Base-by-base conservation (phyloP, 768 basidiomycete species). In the Pisolithus orientalis region DNA sequence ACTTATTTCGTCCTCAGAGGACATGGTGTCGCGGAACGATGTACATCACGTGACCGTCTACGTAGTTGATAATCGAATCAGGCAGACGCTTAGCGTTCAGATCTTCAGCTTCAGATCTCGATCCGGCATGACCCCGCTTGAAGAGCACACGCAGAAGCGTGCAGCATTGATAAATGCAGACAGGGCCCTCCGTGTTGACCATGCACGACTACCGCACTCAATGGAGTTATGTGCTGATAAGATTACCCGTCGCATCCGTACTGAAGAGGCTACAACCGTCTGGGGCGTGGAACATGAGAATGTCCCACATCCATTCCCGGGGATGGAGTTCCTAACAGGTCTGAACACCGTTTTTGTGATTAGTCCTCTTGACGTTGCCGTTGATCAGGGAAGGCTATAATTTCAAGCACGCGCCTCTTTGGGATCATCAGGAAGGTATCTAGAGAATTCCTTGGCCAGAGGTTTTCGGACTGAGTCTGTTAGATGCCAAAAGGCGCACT, bases 401-500 rank as follows among this genome's bases (percentile, higher is more conserved):
- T 89, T 38, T 64, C 79, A 52, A 75, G 75, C 57, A 88, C 87
- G 0, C 71, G 71, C 53, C 62, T 90, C 28, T 89, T 86, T 58
- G 59, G 78, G 38, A 73, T 87, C 28, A 59, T 90, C 51, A 75
- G 70, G 59, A 83, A 82, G 77, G 86, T 78, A 51, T 16, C 50
- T 34, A 44, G 54, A 24, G 53, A 11, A 17, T 11, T 24, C 21
- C 39, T 24, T 44, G 34, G 38, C 38, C 45, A 49, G 34, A 39
- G 25, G 34, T 34, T 43, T 44, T 40, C 17, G 24, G 32, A 21
- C 10, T 14, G 39, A 32, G 3, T 6, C 38, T 34, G 3, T 24
- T 52, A 86, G 84, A 87, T 90, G 85, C 88, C 88, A 2, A 90
- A 90, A 67, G 89, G 88, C 39, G 85, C 77, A 1, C 72, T 90